Evolutionary conservation across 805 yeast species (phyloP).

Genomic region (Monosporozyma siamensis): DNA sequence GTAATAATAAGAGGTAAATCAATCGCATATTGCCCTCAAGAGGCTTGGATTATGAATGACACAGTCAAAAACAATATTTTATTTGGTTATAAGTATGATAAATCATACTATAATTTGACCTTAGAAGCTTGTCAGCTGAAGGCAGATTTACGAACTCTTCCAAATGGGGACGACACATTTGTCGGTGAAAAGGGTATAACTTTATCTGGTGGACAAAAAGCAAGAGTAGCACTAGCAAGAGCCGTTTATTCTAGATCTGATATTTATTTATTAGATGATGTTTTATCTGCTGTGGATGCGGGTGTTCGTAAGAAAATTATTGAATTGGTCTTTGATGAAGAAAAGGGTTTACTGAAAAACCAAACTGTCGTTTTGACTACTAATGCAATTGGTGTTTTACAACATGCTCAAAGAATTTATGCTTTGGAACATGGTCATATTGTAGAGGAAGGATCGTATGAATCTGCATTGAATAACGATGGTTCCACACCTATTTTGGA

Average conservation of each 20-base stretch:
- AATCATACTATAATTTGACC: slow-evolving; percentile 34
- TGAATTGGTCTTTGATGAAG: slow-evolving; percentile 37
- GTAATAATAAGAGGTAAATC: slow-evolving; percentile 25
- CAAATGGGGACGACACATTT: slow-evolving; percentile 45
- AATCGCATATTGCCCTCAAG: slow-evolving; percentile 55
- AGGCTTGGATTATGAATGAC: slow-evolving; percentile 45
- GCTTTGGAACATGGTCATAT: slow-evolving; percentile 48
- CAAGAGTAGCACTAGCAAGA: slow-evolving; percentile 56
- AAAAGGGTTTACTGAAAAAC: slow-evolving; percentile 38
- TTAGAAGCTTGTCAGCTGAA: slow-evolving; percentile 41
- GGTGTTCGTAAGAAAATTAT: slow-evolving; percentile 53
- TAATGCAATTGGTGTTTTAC: slow-evolving; percentile 45
- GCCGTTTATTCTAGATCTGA: slow-evolving; percentile 58
- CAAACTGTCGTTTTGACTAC: slow-evolving; percentile 52
- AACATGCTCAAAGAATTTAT: slow-evolving; percentile 50
- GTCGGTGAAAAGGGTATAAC: slow-evolving; percentile 57
- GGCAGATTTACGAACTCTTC: slow-evolving; percentile 39
- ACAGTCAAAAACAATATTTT: slow-evolving; percentile 42
- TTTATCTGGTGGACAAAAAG: slow-evolving; percentile 55
- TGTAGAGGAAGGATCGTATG: slow-evolving; percentile 48
- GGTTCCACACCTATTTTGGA: slow-evolving; percentile 25
- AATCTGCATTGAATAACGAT: slow-evolving; percentile 27
- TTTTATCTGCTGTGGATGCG: slow-evolving; percentile 64
- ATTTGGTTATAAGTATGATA: slow-evolving; percentile 41
- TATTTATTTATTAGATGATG: slow-evolving; percentile 52